Conservation (phyloP, 1,284 basidiomycete species). For the Erythrobasidium hasegawianum region DNA sequence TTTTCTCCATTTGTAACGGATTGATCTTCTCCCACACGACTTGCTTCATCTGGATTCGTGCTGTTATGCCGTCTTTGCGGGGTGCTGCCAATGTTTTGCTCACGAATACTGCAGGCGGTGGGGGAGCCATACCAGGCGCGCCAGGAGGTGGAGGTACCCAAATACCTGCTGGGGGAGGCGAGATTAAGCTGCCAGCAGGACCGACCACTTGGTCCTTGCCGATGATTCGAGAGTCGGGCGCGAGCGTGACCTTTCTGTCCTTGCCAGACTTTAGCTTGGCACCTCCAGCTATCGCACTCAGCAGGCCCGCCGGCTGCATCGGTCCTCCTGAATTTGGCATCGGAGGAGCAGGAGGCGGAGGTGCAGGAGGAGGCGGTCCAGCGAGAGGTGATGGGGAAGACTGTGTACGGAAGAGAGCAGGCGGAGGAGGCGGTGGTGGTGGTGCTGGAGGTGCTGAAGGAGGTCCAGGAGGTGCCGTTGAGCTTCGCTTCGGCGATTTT, state of each 20-base stretch:
- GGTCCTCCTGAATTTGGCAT: constrained; percentile 39
- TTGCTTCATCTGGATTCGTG: constrained; percentile 92
- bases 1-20: constrained; percentile 73
- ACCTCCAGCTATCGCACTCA: not conserved
- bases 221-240: constrained; percentile 6
- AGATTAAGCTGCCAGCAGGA: constrained; percentile 31
- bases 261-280: not conserved
- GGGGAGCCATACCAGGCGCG: constrained; percentile 49
- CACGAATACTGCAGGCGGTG: constrained; percentile 30
- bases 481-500: not conserved
- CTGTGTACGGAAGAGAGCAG: constrained; percentile 18
- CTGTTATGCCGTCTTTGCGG: constrained; percentile 81
- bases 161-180: constrained; percentile 18
- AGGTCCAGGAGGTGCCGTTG: too few relatives aligned
- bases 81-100: constrained; percentile 49
- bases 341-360: constrained; percentile 44
- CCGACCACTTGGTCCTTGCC: constrained; percentile 23
- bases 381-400: constrained; percentile 24
- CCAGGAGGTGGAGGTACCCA: constrained; percentile 49
- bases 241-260: constrained; percentile 1
- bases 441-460: constrained; percentile 20
- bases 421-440: constrained; percentile 28
- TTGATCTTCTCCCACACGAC: constrained; percentile 97
- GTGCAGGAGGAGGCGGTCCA: constrained; percentile 28
- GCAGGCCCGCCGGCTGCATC: not conserved